Base-by-base conservation (phyloP, 2,329 filamentous ascomycete genomes). In the Talaromyces sp. region DNA sequence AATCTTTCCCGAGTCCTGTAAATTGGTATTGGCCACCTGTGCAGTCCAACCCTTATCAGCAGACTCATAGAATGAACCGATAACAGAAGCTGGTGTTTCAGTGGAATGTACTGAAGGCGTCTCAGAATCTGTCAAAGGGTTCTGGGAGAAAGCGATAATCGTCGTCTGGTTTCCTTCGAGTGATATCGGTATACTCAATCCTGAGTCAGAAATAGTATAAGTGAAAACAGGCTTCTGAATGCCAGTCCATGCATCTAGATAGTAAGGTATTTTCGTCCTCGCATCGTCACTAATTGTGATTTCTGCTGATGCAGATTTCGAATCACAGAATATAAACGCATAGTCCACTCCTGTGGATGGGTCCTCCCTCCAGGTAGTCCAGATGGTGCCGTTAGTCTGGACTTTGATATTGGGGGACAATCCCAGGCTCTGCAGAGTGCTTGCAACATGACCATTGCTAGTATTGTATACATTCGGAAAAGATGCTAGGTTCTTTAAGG, bases 231-330 rank as follows among this genome's bases (percentile, higher is more conserved):
- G 74, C 3, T 64, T 74, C 31, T 71, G 62, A 5, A 71, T 68
- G 8, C 81, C 81, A 1, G 79, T 80, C 78, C 80, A 84, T 3
- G 79, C 77, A 68, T 83, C 72, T 61, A 77, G 77, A 35, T 72
- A 37, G 66, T 77, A 79, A 3, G 80, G 80, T 6, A 67, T 70
- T 27, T 71, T 73, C 17, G 69, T 75, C 67, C 72, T 19, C 58
- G n/a, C 68, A 5, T 74, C 75, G 27, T 64, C 22, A 62, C 67
- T 45, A 39, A 66, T 59, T 0, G 67, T 70, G 47, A 66, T 31
- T 15, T 70, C 73, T 17, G 68, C 66, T 41, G 66, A 62, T 17
- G 59, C 41, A 37, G 69, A 64, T 45, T 66, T 66, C 3, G 50
- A 67, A 64, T 81, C 77, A 64, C 80, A 80, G 71, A 78, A 81